Conservation (phyloP, 1,284 basidiomycete species). For the Cystobasidium sp. region DNA sequence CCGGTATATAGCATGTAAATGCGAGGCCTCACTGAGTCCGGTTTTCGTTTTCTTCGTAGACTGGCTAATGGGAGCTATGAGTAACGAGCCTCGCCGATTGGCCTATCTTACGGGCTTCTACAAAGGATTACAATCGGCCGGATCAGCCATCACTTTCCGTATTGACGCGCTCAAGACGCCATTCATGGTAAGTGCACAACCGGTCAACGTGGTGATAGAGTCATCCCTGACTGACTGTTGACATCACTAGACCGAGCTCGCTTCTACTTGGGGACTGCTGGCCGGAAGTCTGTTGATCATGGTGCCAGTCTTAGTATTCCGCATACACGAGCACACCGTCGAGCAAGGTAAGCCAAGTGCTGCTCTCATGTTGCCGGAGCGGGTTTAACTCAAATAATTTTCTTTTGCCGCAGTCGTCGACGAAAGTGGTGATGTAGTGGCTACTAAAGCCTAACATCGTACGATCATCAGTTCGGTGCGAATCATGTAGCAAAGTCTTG, state of each 20-base stretch:
- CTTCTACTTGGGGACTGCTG: slow-evolving; percentile 48
- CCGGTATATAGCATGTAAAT: not conserved
- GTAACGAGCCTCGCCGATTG: slow-evolving; percentile 53
- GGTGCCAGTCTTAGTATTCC: slow-evolving; percentile 45
- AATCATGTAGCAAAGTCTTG: too few species aligned
- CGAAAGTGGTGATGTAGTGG: slow-evolving; percentile 13
- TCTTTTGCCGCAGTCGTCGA: not conserved
- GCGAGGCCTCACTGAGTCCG: not conserved
- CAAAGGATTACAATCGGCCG: slow-evolving; percentile 55
- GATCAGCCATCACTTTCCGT: slow-evolving; percentile 48
- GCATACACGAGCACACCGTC: slow-evolving; percentile 44
- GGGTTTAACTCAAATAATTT: not conserved
- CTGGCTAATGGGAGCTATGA: slow-evolving; percentile 30
- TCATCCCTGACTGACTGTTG: not conserved
- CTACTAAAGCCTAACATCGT: not conserved
- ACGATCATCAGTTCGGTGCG: too few species aligned
- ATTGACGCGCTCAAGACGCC: slow-evolving; percentile 46
- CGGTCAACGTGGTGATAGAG: too few species aligned
- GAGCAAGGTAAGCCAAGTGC: slow-evolving; percentile 21
- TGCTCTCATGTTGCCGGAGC: not conserved
- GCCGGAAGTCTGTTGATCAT: slow-evolving; percentile 45
- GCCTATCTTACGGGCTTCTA: slow-evolving; percentile 65
- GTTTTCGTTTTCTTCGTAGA: not conserved
- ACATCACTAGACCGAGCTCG: slow-evolving; percentile 44
- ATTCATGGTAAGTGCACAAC: slow-evolving; percentile 35